Percentiles rank a stretch among this genome's conserved stretches.
Conservation (phyloP, 257 asterid genomes). For the Gardenia jasminoides region DNA sequence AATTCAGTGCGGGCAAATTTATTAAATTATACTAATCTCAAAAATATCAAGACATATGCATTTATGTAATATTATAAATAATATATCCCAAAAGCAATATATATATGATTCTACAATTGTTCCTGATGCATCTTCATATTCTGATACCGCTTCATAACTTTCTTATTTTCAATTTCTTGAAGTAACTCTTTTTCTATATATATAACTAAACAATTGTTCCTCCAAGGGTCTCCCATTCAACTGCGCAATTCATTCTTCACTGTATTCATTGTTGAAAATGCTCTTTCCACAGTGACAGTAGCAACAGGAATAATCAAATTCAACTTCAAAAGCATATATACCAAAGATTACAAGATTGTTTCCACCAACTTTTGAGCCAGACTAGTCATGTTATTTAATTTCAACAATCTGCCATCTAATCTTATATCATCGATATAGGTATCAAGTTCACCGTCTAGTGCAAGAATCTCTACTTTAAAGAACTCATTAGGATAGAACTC, state of each 20-base stretch:
- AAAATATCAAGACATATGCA: no score
- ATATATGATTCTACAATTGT: background rate
- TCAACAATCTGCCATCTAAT: no score
- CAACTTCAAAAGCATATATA: no score
- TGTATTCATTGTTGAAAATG: background rate
- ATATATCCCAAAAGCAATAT: no score
- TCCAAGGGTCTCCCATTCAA: background rate
- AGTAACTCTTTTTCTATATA: no score
- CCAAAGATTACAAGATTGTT: background rate
- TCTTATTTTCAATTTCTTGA: background rate
- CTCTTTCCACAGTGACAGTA: background rate
- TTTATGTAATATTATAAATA: no score
- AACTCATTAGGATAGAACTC: no score
- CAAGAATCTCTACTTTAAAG: no score
- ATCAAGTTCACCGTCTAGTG: background rate
- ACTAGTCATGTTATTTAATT: no score
- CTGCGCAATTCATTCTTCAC: background rate
- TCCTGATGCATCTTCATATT: background rate
- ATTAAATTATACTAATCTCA: no score
- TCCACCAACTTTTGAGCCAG: background rate
- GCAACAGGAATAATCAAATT: background rate
- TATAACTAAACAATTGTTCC: background rate
- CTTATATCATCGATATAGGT: background rate
- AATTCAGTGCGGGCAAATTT: no score
- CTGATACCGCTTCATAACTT: background rate